phyloP scores from a whole-genome alignment of 1,284 basidiomycete species.

The Leccinum ponderosum region DNA sequence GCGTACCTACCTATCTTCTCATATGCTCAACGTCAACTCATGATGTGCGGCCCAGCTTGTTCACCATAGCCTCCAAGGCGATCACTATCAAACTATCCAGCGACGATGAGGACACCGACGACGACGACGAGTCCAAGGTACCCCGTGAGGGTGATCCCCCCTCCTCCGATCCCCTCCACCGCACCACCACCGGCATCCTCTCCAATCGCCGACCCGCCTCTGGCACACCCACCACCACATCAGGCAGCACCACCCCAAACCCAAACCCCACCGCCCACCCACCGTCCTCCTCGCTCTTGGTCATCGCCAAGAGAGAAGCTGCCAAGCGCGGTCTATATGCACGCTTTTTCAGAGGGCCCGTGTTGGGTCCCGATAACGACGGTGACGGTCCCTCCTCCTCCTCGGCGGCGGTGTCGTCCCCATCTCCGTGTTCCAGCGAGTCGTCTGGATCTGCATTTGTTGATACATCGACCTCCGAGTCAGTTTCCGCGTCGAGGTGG shows the following conservation, averaged over 20 bases:
- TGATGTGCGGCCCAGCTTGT: slow-evolving; percentile 55
- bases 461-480: neutral
- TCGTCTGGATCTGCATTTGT: neutral
- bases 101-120: slow-evolving; percentile 49
- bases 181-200: slow-evolving; percentile 75
- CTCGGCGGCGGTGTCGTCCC: too few relatives aligned
- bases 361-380: slow-evolving; percentile 48
- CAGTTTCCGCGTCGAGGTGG: neutral
- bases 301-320: slow-evolving; percentile 73
- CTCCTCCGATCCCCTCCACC: neutral
- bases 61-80: slow-evolving; percentile 72
- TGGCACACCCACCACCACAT: slow-evolving; percentile 54
- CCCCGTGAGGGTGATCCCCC: neutral
- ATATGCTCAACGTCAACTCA: neutral
- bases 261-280: slow-evolving; percentile 27
- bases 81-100: slow-evolving; percentile 68
- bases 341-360: slow-evolving; percentile 76
- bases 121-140: slow-evolving; percentile 35
- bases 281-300: slow-evolving; percentile 52
- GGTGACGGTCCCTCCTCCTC: neutral
- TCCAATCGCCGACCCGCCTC: slow-evolving; percentile 65
- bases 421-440: neutral
- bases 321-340: slow-evolving; percentile 77
- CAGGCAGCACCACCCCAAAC: slow-evolving; percentile 50
- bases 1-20: slow-evolving; percentile 33